Evolutionary conservation across 1,284 basidiomycete genomes (phyloP).

Genomic region (Ustilago trichophora): DNA sequence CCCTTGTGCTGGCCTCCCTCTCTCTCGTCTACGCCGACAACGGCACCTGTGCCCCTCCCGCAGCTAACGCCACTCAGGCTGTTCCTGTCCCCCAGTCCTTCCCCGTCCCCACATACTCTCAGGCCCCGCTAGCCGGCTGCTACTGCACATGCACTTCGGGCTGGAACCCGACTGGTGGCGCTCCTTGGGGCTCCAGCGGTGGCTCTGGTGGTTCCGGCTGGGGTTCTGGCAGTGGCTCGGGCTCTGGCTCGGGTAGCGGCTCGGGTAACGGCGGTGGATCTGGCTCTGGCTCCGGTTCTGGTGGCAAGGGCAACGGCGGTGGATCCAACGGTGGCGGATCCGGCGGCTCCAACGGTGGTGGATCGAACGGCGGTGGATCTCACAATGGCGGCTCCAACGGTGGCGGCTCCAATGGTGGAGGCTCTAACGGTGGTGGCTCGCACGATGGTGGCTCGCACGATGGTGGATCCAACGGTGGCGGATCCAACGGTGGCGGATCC

Average conservation of each 20-base stretch:
- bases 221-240: background rate
- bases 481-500: no score
- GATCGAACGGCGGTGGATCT: slow-evolving; percentile 6
- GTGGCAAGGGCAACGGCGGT: background rate
- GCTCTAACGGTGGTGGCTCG: slow-evolving; percentile 6
- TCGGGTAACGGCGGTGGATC: background rate
- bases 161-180: slow-evolving; percentile 5
- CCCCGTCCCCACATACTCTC: slow-evolving; percentile 36
- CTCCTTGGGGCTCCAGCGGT: slow-evolving; percentile 7
- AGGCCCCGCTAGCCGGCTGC: slow-evolving; percentile 31
- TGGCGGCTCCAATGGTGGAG: slow-evolving; percentile 4
- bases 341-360: slow-evolving; percentile 3
- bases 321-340: slow-evolving; percentile 3
- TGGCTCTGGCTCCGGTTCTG: slow-evolving; percentile 2
- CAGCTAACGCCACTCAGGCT: slow-evolving; percentile 20
- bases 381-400: slow-evolving; percentile 9
- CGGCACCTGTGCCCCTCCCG: slow-evolving; percentile 20
- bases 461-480: background rate
- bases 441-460: no score
- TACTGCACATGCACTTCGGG: slow-evolving; percentile 34
- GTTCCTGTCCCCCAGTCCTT: slow-evolving; percentile 23
- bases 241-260: background rate
- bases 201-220: background rate
- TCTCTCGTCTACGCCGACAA: slow-evolving; percentile 16
- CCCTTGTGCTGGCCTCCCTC: slow-evolving; percentile 24